Evolutionary conservation across 345 rosid genomes (phyloP), one percentile per base, ranked within the genome.

Genomic region (Dimocarpus longan): DNA sequence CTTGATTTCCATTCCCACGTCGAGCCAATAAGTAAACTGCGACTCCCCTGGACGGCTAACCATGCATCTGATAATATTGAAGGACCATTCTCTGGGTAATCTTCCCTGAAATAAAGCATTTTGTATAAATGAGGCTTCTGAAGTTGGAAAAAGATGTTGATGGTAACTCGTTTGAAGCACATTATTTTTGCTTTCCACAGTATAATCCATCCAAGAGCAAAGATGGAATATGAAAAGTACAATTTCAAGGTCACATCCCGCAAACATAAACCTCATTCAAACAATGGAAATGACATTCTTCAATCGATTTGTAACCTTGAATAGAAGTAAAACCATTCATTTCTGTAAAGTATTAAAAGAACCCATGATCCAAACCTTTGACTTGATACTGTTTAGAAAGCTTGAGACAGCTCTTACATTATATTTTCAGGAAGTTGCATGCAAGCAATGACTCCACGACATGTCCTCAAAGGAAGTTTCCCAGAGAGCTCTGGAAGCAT

Each of bases 1-100:
- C 89, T 90, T 48, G 98, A 95, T 70, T 87, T 86, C 97, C 98
- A 95, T 50, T 95, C 96, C 97, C 98, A 91, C 28, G 98, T 95
- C 32, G 99, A 90, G 71, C 98, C 99, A 88, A 92, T 76, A 77
- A 80, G 85, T 24, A 91, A 57, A 79, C 85, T 83, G 46, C 84
- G 89, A 11, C 84, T 87, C 68, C 97, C 98, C 82, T 88, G 95
- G 57, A 92, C 75, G 1, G 97, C 91, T 44, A 95, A 90, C 98
- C 99, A 95, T 64, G 92, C 96, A 76, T 93, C 93, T 73, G 98
- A 90, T 65, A 95, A 75, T 70, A 93, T 87, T 6, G 98, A 93
- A 40, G 98, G 97, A 81, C 93, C 88, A 60, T 52, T 73, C 12
- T 86, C 89, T 28, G 90, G 93, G 78, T 90, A 95, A 65, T 85